Conservation (phyloP, 805 yeast species). For the Myxozyma udenii region DNA sequence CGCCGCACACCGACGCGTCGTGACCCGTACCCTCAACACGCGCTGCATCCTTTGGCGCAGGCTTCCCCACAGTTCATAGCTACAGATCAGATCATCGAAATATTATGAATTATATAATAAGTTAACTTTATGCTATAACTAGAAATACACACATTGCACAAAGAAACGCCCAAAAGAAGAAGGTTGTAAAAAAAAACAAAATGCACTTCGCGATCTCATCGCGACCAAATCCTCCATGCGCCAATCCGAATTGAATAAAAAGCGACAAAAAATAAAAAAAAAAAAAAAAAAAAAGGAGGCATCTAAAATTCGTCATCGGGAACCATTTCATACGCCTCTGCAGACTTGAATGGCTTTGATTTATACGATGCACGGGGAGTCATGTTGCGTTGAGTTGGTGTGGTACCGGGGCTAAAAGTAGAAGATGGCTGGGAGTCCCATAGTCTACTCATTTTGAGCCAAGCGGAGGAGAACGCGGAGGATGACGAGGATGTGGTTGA, state of each 20-base stretch:
- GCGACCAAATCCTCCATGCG: no score
- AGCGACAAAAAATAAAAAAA: background rate
- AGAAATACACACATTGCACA: no score
- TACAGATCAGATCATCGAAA: no score
- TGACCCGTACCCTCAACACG: no score
- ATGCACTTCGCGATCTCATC: no score
- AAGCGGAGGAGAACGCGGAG: background rate
- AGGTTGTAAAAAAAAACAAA: no score
- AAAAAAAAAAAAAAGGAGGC: background rate
- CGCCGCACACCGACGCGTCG: no score
- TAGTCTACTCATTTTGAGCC: background rate
- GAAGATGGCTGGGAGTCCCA: background rate
- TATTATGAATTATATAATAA: no score
- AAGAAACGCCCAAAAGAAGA: no score
- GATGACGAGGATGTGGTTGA: background rate
- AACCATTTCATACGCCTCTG: slow-evolving; percentile 9
- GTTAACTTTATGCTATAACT: no score
- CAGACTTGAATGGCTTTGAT: background rate
- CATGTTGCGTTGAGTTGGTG: background rate
- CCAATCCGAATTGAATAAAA: background rate
- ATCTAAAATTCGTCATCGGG: slow-evolving; percentile 13
- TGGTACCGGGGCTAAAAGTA: background rate
- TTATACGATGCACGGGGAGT: background rate
- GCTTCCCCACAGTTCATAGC: no score
- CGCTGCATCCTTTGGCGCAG: no score